Percentiles rank a stretch among this genome's conserved stretches.
Evolutionary conservation across 2,329 filamentous ascomycete genomes (phyloP).

Genomic region (Diaporthe eres): DNA sequence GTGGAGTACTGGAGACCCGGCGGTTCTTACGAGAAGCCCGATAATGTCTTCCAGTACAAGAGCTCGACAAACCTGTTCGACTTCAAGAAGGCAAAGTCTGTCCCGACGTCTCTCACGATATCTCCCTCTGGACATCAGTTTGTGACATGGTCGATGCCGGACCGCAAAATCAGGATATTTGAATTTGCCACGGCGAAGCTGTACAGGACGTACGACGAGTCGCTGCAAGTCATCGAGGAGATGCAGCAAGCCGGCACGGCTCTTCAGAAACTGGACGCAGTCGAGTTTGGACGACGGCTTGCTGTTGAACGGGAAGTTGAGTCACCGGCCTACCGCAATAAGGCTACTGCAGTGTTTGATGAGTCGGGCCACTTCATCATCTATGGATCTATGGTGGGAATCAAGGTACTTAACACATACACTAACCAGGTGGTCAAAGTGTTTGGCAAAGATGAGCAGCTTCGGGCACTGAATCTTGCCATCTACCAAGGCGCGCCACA

Average conservation of each 20-base stretch:
- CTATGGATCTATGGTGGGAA: constrained; percentile 91
- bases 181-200: constrained; percentile 92
- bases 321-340: constrained; percentile 74
- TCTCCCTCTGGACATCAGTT: constrained; percentile 91
- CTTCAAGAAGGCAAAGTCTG: constrained; percentile 94
- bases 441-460: constrained; percentile 90
- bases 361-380: constrained; percentile 96
- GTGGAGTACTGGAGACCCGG: constrained; percentile 94
- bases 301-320: constrained; percentile 91
- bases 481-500: constrained; percentile 96
- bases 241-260: constrained; percentile 97
- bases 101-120: constrained; percentile 84
- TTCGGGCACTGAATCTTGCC: constrained; percentile 85
- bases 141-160: constrained; percentile 90
- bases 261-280: constrained; percentile 83
- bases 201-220: constrained; percentile 95
- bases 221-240: constrained; percentile 86
- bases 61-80: constrained; percentile 95
- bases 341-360: constrained; percentile 92
- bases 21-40: constrained; percentile 88
- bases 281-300: constrained; percentile 91
- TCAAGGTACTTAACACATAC: constrained; percentile 96
- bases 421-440: constrained; percentile 93
- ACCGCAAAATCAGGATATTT: constrained; percentile 93
- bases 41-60: constrained; percentile 93